phyloP scores from a whole-genome alignment of 1,284 basidiomycete genomes.

The Microbotryum lychnidis-dioicae region DNA sequence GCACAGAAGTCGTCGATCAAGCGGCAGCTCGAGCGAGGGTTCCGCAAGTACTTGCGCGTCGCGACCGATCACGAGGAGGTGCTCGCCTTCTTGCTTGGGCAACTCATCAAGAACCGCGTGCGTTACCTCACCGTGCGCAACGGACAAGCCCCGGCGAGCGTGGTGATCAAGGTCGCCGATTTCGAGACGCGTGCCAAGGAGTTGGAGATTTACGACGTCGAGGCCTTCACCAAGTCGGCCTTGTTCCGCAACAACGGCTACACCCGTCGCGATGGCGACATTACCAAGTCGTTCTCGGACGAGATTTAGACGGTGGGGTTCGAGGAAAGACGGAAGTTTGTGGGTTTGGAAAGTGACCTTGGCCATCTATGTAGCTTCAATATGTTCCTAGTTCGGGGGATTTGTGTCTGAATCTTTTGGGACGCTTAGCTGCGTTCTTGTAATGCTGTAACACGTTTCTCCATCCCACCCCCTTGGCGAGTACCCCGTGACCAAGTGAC shows the following conservation, averaged over 20 bases:
- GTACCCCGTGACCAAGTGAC: too few species aligned
- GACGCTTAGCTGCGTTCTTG: too few species aligned
- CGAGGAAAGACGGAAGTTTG: too few species aligned
- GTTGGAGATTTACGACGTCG: constrained; percentile 84
- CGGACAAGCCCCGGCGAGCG: constrained; percentile 57
- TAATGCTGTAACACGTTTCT: too few species aligned
- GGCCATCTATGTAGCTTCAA: too few species aligned
- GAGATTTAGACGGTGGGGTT: background rate
- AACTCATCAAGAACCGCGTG: constrained; percentile 89
- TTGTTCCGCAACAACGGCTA: constrained; percentile 90
- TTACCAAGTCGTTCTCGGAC: constrained; percentile 7
- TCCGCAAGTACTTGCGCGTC: constrained; percentile 80
- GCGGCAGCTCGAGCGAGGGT: constrained; percentile 81
- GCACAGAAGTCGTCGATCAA: constrained; percentile 98
- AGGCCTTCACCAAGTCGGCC: constrained; percentile 73
- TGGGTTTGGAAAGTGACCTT: too few species aligned
- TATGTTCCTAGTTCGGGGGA: too few species aligned
- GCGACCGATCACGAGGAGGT: constrained; percentile 90
- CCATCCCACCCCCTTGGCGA: too few species aligned
- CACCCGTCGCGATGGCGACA: constrained; percentile 38
- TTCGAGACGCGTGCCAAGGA: constrained; percentile 86
- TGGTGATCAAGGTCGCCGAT: constrained; percentile 65
- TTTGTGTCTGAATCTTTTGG: too few species aligned
- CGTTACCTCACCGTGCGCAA: constrained; percentile 68
- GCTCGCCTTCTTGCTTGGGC: constrained; percentile 85